A percentile compares a stretch with the other conserved stretches of the same genome.
Evolutionary conservation across 805 yeast genomes (phyloP).

Genomic region (Ogataea allantospora): DNA sequence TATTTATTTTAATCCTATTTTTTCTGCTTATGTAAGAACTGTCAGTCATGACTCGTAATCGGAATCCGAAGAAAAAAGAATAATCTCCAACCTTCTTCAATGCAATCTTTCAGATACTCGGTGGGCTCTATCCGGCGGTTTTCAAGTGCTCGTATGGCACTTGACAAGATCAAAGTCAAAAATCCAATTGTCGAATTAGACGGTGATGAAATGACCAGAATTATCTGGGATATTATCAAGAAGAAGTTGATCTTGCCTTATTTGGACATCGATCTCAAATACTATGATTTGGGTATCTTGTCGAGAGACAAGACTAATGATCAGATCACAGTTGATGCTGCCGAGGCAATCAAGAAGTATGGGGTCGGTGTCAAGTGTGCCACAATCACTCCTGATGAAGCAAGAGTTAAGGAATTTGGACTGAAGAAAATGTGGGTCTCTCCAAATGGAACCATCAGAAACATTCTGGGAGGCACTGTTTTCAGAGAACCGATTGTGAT

Average conservation of each 20-base stretch:
- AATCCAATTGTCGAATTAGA: constrained; percentile 76
- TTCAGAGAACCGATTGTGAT: constrained; percentile 83
- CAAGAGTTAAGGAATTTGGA: constrained; percentile 69
- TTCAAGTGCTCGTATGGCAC: constrained; percentile 25
- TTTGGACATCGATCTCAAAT: constrained; percentile 69
- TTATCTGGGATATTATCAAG: constrained; percentile 77
- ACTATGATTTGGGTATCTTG: constrained; percentile 69
- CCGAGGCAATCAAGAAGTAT: constrained; percentile 67
- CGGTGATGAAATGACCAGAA: constrained; percentile 86
- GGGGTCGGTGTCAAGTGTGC: constrained; percentile 87
- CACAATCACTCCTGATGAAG: constrained; percentile 82
- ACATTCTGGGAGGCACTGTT: constrained; percentile 78
- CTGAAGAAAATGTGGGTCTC: constrained; percentile 83
- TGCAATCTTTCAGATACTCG: constrained; percentile 5
- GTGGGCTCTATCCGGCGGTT: constrained; percentile 22
- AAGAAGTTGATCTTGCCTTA: constrained; percentile 65
- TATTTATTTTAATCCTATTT: constrained; percentile 24
- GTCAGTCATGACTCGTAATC: not conserved
- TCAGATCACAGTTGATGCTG: constrained; percentile 74
- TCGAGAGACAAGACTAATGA: constrained; percentile 71
- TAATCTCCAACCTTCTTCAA: constrained; percentile 1
- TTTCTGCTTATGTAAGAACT: constrained; percentile 7
- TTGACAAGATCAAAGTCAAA: constrained; percentile 64
- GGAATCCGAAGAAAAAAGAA: constrained; percentile 13
- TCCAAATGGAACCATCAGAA: constrained; percentile 83